These are phyloP conservation scores for Nannochloris sp. DNA, from an alignment of 139 green algal species.

Conservation along the genomic window DNA sequence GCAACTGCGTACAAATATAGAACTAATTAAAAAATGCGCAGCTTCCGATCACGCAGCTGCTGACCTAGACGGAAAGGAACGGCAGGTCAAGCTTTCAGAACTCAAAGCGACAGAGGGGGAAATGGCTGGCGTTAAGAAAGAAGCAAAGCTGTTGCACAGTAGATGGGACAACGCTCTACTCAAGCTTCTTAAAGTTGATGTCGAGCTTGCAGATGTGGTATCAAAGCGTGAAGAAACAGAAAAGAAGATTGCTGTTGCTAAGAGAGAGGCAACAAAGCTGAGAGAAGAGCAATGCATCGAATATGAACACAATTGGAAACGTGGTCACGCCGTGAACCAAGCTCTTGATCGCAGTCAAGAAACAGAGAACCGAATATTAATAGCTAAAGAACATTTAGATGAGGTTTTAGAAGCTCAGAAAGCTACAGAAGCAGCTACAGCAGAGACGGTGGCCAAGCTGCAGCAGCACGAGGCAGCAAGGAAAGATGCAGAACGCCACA, in stretches of 20 bases:
- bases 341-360: not conserved
- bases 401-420: not conserved
- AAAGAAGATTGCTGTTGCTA: too few species aligned
- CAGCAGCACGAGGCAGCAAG: not conserved
- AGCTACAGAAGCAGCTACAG: not conserved
- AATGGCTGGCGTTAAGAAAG: too few species aligned
- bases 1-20: conserved; percentile 44
- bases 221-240: too few species aligned
- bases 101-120: conserved; percentile 10
- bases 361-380: not conserved
- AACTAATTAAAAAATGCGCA: not conserved
- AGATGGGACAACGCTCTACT: too few species aligned
- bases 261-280: not conserved
- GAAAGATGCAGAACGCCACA: not conserved
- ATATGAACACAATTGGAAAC: not conserved
- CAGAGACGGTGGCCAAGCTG: not conserved
- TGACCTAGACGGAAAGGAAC: conserved; percentile 53
- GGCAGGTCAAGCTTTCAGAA: conserved; percentile 66
- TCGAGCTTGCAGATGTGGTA: too few species aligned
- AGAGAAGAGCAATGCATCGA: not conserved
- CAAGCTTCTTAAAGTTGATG: too few species aligned
- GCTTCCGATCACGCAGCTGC: not conserved
- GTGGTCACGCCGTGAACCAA: not conserved
- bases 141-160: too few species aligned
- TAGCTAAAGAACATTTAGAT: not conserved